Evolutionary conservation across 2,329 filamentous ascomycete species (phyloP), one percentile per base, ranked within the genome.

Genomic region (Alternaria sp.): DNA sequence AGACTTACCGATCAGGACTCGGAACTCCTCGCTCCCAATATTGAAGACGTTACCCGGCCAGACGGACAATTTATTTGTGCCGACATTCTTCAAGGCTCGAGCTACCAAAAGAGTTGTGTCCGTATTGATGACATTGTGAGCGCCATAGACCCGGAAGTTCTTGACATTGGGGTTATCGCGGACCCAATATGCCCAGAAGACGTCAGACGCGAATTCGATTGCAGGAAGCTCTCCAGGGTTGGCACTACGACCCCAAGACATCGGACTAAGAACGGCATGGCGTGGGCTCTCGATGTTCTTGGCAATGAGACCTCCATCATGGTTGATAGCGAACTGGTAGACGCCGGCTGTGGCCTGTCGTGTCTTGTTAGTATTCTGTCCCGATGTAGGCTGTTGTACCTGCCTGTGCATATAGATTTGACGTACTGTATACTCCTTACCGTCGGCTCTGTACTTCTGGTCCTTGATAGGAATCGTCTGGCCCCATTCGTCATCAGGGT

Each of bases 141-240:
- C 64, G 22, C 41, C 61, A 24, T 72, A 72, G 18, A 66, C 49
- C 4, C 57, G 60, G 9, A 72, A 55, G 9, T 67, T 71, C n/a
- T 54, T 64, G 36, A 72, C 5, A 26, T 71, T 47, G 0, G 42
- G 32, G 18, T 72, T 70, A 2, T 62, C 55, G 2, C 58, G 57
- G 16, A 48, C n/a, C 67, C 70, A 74, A 36, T 62, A 66, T 4
- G 49, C 62, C 71, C 70, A 74, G 32, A 69, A 59, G 22, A 73
- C 32, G 11, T 74, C 71, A 1, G 71, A 69, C 11, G 43, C 34
- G 14, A 42, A 49, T 1, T 56, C 54, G 2, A 74, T 24, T 7
- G 59, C 55, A 4, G 71, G 71, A 1, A 72, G 71, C 30, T 74
- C 70, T 6, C 55, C 61, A 1, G 53, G 54, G 4, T 26, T n/a